Conservation (phyloP, 2,329 filamentous ascomycete species). For the Paracorniculantispora psalliotae region DNA sequence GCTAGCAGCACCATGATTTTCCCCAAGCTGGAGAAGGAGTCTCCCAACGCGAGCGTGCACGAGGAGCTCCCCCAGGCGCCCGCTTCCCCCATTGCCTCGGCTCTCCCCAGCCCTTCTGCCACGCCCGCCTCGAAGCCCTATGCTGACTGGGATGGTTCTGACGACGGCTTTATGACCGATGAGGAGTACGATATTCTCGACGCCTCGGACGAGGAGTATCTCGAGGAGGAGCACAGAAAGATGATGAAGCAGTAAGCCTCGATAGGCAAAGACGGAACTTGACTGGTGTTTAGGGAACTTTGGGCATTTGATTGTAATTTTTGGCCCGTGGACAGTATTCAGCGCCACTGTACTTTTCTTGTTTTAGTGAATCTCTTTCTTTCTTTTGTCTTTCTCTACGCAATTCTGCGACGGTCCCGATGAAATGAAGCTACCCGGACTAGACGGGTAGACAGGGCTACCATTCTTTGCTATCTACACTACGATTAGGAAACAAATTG, state of each 20-base stretch:
- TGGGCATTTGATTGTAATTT: not conserved
- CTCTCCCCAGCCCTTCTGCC: constrained; percentile 23
- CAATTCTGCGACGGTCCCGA: not conserved
- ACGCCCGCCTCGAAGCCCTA: constrained; percentile 41
- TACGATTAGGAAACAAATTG: constrained; percentile 11
- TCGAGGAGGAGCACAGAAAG: constrained; percentile 49
- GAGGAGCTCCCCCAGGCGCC: constrained; percentile 43
- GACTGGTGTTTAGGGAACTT: not conserved
- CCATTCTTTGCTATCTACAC: constrained; percentile 7
- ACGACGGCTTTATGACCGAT: constrained; percentile 84
- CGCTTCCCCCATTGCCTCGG: constrained; percentile 37
- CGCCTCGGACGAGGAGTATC: constrained; percentile 83
- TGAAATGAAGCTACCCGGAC: not conserved
- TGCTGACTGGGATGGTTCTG: constrained; percentile 55
- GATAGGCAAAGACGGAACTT: not conserved
- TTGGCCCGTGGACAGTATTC: not conserved
- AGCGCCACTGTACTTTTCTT: constrained; percentile 9
- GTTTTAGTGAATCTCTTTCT: not conserved
- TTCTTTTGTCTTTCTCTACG: not conserved
- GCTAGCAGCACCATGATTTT: constrained; percentile 79
- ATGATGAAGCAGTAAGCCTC: constrained; percentile 31
- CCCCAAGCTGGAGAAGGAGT: constrained; percentile 93
- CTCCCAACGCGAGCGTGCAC: constrained; percentile 74
- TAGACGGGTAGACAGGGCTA: not conserved
- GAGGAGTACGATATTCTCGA: constrained; percentile 98